phyloP scores from a whole-genome alignment of 257 asterid species.

The Nicotiana paniculata region DNA sequence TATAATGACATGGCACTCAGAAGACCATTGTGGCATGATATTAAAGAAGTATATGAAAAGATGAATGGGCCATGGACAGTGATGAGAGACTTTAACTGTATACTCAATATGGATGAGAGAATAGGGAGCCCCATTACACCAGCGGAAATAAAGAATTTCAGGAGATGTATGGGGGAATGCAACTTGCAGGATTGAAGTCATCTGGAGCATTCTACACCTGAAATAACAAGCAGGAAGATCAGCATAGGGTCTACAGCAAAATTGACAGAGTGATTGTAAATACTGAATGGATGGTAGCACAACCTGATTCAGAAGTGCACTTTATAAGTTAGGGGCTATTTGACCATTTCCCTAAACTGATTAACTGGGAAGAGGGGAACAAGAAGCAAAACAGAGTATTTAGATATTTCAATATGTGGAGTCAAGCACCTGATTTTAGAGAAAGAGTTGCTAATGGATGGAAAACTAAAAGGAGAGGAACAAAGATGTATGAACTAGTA shows the following conservation, averaged over 20 bases:
- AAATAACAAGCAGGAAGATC: too few species aligned
- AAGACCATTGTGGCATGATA: not conserved
- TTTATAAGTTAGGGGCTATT: too few species aligned
- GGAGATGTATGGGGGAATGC: too few species aligned
- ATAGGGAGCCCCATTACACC: not conserved
- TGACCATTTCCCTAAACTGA: too few species aligned
- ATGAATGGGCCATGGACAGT: too few species aligned
- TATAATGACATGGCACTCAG: not conserved
- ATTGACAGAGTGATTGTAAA: too few species aligned
- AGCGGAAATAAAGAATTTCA: not conserved
- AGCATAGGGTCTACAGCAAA: too few species aligned
- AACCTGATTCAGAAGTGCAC: not conserved
- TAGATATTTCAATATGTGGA: not conserved
- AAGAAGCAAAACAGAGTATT: too few species aligned
- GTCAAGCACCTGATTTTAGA: not conserved
- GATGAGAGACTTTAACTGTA: not conserved
- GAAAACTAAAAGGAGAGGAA: not conserved
- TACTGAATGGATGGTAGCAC: not conserved
- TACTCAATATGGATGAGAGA: not conserved
- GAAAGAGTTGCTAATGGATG: not conserved
- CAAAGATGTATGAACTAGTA: too few species aligned
- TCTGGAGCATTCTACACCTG: not conserved
- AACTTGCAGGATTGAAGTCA: not conserved
- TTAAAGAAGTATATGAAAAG: too few species aligned
- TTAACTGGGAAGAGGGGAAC: not conserved